Conservation (phyloP, 2,329 filamentous ascomycete genomes). For the Chalaropsis ovoidea region DNA sequence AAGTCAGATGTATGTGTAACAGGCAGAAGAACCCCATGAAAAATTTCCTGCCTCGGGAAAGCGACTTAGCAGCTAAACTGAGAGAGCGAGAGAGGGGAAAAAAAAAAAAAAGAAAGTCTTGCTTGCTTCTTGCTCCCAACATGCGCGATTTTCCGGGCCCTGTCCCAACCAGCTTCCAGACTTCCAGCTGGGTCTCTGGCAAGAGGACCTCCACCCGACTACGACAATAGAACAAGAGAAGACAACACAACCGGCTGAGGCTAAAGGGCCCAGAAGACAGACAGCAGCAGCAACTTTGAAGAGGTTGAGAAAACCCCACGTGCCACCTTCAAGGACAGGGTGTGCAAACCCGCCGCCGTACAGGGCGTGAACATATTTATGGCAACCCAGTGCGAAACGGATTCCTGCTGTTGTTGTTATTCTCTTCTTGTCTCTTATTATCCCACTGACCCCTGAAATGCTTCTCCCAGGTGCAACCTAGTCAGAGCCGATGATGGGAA, state of each 20-base stretch:
- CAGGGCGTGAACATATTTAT: slow-evolving; percentile 1
- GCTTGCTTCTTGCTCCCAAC: not conserved
- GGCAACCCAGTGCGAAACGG: slow-evolving; percentile 2
- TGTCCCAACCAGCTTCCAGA: not conserved
- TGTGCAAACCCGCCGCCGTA: not conserved
- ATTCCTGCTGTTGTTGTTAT: slow-evolving; percentile 6
- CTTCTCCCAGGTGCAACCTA: slow-evolving; percentile 10
- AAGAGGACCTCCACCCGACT: not conserved
- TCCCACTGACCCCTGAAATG: slow-evolving; percentile 15
- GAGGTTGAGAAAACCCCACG: not conserved
- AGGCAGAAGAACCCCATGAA: not conserved
- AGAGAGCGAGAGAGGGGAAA: not conserved
- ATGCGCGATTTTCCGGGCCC: slow-evolving; percentile 7
- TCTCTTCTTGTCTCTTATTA: slow-evolving; percentile 12
- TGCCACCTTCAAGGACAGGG: not conserved
- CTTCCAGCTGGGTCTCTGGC: not conserved
- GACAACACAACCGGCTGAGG: not conserved
- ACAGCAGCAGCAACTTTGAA: not conserved
- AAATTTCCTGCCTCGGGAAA: not conserved
- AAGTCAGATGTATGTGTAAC: not conserved
- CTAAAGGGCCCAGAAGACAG: not conserved
- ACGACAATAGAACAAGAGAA: not conserved
- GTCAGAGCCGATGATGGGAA: slow-evolving; percentile 8
- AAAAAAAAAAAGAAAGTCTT: not conserved
- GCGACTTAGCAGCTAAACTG: not conserved